Conservation (phyloP, 2,329 filamentous ascomycete genomes). For the Knufia fluminis region DNA sequence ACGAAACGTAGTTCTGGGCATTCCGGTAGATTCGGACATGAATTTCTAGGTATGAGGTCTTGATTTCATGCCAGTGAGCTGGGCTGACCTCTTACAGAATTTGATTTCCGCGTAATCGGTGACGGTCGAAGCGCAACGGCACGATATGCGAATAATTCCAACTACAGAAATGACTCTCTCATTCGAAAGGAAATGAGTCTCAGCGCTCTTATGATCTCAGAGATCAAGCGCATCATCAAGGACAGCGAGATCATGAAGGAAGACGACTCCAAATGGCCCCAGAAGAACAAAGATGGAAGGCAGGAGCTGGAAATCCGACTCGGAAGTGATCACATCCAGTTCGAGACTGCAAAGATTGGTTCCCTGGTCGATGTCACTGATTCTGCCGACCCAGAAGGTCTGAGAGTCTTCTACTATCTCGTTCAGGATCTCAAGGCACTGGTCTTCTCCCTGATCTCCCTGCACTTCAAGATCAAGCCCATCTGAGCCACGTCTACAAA, state of each 20-base stretch:
- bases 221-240: constrained; percentile 96
- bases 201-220: constrained; percentile 77
- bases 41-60: constrained; percentile 68
- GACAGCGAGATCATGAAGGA: constrained; percentile 97
- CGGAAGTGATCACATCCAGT: constrained; percentile 93
- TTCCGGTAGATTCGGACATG: constrained; percentile 93
- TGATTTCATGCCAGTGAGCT: constrained; percentile 4
- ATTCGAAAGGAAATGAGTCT: constrained; percentile 99
- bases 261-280: constrained; percentile 96
- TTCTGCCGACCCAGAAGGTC: constrained; percentile 87
- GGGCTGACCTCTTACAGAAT: constrained; percentile 52
- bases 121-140: constrained; percentile 90
- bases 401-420: constrained; percentile 96
- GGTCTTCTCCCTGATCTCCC: constrained; percentile 88
- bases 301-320: constrained; percentile 93
- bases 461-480: constrained; percentile 81
- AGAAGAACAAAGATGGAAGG: constrained; percentile 97
- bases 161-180: constrained; percentile 96
- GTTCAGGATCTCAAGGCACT: constrained; percentile 95
- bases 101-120: constrained; percentile 86
- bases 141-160: constrained; percentile 98
- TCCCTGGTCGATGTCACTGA: constrained; percentile 95
- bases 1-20: constrained; percentile 72
- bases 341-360: constrained; percentile 98
- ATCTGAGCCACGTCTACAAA: constrained; percentile 33